phyloP scores from a whole-genome alignment of 495 filamentous ascomycete species.

The Parachaetomium inaequale region DNA sequence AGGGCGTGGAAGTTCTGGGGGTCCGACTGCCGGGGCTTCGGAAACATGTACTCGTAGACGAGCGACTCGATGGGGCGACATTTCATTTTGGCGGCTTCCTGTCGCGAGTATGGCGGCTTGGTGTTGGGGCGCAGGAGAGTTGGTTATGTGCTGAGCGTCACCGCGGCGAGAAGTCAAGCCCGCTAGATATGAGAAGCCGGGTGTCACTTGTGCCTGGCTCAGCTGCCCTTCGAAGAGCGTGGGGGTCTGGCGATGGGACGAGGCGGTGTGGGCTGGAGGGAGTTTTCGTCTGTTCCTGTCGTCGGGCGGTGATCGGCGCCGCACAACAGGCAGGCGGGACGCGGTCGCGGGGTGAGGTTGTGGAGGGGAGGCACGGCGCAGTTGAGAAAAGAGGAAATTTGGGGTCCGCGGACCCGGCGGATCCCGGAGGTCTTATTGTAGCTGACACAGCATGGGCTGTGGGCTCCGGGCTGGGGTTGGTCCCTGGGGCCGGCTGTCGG shows the following conservation, averaged over 20 bases:
- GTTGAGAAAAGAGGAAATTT: constrained; percentile 14
- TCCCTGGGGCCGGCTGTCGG: constrained; percentile 16
- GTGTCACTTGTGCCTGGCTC: neutral
- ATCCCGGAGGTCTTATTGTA: constrained; percentile 10
- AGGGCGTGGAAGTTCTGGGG: constrained; percentile 52
- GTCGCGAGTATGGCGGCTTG: neutral
- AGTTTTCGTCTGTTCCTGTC: neutral
- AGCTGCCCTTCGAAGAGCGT: neutral
- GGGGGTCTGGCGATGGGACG: neutral
- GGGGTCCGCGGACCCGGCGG: constrained; percentile 22
- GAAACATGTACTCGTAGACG: constrained; percentile 55
- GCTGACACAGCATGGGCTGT: constrained; percentile 10
- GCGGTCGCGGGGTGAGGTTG: neutral
- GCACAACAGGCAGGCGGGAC: constrained; percentile 6
- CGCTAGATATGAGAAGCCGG: neutral
- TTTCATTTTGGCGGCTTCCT: constrained; percentile 44
- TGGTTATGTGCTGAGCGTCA: neutral
- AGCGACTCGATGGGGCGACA: constrained; percentile 50
- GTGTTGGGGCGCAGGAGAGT: neutral
- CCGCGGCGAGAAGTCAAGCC: too few species aligned
- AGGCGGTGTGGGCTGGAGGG: constrained; percentile 2
- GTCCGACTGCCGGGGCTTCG: constrained; percentile 48
- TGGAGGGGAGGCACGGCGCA: constrained; percentile 3
- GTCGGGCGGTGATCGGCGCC: constrained; percentile 17
- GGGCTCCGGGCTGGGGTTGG: constrained; percentile 12